Percentiles rank a stretch among this genome's conserved stretches.
phyloP scores from a whole-genome alignment of 2,329 filamentous ascomycete species.

The Bipolaris zeicola region DNA sequence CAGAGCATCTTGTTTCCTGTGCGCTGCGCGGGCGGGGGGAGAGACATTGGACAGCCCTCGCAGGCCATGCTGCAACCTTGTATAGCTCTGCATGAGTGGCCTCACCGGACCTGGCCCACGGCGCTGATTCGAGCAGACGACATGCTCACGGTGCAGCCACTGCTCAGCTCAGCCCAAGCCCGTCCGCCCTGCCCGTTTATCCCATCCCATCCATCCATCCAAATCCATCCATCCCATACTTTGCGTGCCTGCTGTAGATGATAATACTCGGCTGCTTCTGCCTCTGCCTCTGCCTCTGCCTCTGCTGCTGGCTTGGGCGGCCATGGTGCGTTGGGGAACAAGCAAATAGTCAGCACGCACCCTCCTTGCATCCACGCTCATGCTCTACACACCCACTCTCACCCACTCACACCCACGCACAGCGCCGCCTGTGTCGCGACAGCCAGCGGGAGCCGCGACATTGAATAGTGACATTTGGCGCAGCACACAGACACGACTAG shows the following conservation, averaged over 20 bases:
- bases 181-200: background rate
- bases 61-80: conserved; percentile 37
- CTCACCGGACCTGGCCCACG: conserved; percentile 36
- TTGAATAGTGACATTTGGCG: conserved; percentile 18
- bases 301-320: too few relatives aligned
- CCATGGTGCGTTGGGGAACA: conserved; percentile 8
- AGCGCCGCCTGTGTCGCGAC: conserved; percentile 14
- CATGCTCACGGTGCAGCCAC: conserved; percentile 25
- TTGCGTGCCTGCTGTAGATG: too few relatives aligned
- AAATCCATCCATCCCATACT: too few relatives aligned
- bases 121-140: conserved; percentile 37
- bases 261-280: too few relatives aligned
- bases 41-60: conserved; percentile 42
- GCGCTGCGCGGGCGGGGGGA: conserved; percentile 27
- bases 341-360: conserved; percentile 2
- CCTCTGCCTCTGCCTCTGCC: too few relatives aligned
- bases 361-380: too few relatives aligned
- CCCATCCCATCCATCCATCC: background rate
- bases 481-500: conserved; percentile 27
- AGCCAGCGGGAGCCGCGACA: conserved; percentile 16
- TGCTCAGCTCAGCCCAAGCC: conserved; percentile 21
- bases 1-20: conserved; percentile 40
- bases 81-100: conserved; percentile 47
- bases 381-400: too few relatives aligned
- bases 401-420: background rate